Base-by-base conservation (phyloP, 225 moss, liverwort and hornwort species). In the Straminergon stramineum region DNA sequence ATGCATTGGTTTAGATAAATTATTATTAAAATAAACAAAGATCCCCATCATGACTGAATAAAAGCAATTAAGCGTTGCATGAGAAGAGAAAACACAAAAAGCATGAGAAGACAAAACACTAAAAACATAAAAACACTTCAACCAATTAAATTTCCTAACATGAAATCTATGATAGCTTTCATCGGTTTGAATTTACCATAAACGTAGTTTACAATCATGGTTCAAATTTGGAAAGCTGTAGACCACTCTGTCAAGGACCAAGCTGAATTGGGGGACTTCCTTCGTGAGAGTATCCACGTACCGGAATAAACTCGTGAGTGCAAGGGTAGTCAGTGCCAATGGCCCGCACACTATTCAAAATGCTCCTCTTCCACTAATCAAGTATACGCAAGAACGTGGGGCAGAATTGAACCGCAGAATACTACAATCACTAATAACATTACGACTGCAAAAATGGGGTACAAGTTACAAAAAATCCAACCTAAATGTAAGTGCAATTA, bases 391-490 rank as follows among this genome's bases (percentile, higher is more conserved):
- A 92, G 75, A 87, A 90, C 86, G 30, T 45, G 80, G 82, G 84
- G 80, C 75, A 75, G 84, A 67, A 55, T 84, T 66, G 81, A 87
- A 87, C 84, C 78, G 88, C 90, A 88, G 79, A 84, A 83, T 80
- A 75, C 86, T 91, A 91, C 84, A 92, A 92, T 88, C 81, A 78
- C 64, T 83, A 84, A 66, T n/a, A 81, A 57, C 61, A 79, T 89
- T 84, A 77, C 79, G 68, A 83, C 89, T 90, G 87, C 90, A 92
- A 91, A 94, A 91, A 92, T 93, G 89, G 92, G 89, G 85, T 93
- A 88, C 89, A 87, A 82, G 75, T 61, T 86, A 87, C 78, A 87
- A 88, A 66, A 81, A 67, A 85, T 91, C 80, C 90, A 91, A 87
- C 85, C 91, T 90, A 88, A 79, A 73, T 91, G 85, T 79, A 81